phyloP scores from a whole-genome alignment of 2,329 filamentous ascomycete species.

The Xylariaceae sp. region DNA sequence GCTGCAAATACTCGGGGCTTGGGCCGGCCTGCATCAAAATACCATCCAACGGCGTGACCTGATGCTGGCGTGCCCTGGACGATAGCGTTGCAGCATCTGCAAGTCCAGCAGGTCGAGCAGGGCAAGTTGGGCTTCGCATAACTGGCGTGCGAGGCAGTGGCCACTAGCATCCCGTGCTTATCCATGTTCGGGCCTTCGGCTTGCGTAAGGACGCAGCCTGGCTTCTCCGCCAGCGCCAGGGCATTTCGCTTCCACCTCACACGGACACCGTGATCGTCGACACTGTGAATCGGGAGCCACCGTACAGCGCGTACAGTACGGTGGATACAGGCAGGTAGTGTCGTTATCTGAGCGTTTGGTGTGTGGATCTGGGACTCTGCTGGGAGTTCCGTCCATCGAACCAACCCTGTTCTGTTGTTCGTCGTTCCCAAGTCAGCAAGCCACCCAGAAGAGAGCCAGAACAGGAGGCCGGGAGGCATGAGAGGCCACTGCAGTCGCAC shows the following conservation, averaged over 20 bases:
- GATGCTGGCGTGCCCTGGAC: background rate
- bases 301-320: background rate
- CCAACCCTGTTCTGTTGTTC: too few relatives aligned
- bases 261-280: constrained; percentile 13
- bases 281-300: constrained; percentile 16
- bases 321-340: too few relatives aligned
- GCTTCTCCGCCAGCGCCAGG: background rate
- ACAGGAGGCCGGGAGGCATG: too few relatives aligned
- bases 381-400: too few relatives aligned
- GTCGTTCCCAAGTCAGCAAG: too few relatives aligned
- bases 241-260: background rate
- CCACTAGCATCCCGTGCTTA: background rate
- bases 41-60: too few relatives aligned
- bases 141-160: background rate
- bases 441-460: too few relatives aligned
- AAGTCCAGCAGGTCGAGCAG: background rate
- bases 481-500: too few relatives aligned
- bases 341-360: constrained; percentile 13
- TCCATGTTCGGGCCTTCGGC: constrained; percentile 11
- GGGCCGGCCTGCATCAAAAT: too few relatives aligned
- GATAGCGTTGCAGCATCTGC: constrained; percentile 3
- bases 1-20: too few relatives aligned
- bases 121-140: background rate
- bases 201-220: constrained; percentile 14
- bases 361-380: constrained; percentile 8